Evolutionary conservation across 2,329 filamentous ascomycete species (phyloP).

Genomic region (Fusarium aywerte): DNA sequence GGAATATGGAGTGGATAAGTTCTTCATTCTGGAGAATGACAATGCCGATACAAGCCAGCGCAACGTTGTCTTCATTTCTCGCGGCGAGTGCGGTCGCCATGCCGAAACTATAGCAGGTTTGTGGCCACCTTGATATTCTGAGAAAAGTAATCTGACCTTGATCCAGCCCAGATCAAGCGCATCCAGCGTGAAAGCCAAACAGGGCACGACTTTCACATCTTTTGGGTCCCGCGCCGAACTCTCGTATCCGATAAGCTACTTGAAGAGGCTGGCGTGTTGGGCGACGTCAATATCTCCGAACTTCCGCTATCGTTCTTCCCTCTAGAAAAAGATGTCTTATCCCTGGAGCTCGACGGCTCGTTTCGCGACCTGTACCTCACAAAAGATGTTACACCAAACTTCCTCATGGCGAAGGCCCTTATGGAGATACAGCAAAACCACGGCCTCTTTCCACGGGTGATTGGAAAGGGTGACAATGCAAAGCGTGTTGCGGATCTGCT

Average conservation of each 20-base stretch:
- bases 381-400: constrained; percentile 92
- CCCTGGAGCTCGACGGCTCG: constrained; percentile 86
- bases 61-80: constrained; percentile 93
- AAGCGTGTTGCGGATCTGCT: constrained; percentile 88
- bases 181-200: constrained; percentile 87
- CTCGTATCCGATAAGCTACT: constrained; percentile 90
- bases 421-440: constrained; percentile 94
- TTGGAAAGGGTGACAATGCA: constrained; percentile 95
- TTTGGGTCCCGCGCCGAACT: constrained; percentile 94
- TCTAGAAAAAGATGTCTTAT: constrained; percentile 89
- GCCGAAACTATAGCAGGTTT: constrained; percentile 89
- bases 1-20: constrained; percentile 97
- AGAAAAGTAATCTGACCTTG: constrained; percentile 48
- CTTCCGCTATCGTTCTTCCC: constrained; percentile 91
- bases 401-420: constrained; percentile 86
- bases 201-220: constrained; percentile 95
- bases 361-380: constrained; percentile 89
- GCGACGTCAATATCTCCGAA: constrained; percentile 89
- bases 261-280: constrained; percentile 91
- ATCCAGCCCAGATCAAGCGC: constrained; percentile 86
- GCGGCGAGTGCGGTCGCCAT: constrained; percentile 87
- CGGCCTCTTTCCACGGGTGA: constrained; percentile 92
- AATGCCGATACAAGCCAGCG: constrained; percentile 95
- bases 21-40: constrained; percentile 95
- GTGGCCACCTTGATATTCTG: constrained; percentile 43